These are phyloP conservation scores for Oenanthe javanica DNA, from an alignment of 140 eudicot genomes.

Conservation along the genomic window DNA sequence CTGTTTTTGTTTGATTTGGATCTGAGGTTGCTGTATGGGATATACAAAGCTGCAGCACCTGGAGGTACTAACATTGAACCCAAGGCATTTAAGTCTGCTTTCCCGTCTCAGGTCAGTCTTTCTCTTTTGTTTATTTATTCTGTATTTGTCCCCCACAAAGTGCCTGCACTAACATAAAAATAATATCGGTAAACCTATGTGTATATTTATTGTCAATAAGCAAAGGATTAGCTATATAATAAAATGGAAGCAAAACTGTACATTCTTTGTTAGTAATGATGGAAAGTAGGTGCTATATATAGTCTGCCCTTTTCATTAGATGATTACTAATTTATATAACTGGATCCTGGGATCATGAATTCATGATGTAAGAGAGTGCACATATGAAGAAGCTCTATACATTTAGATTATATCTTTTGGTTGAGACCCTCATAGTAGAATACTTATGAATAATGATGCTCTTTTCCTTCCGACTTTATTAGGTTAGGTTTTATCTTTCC, in stretches of 20 bases:
- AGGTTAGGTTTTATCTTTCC: too few species aligned
- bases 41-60: constrained; percentile 83
- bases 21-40: constrained; percentile 81
- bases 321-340: neutral
- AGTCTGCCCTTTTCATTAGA: neutral
- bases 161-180: neutral
- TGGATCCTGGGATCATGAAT: neutral
- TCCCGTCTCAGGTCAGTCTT: constrained; percentile 88
- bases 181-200: neutral
- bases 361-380: neutral
- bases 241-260: neutral
- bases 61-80: constrained; percentile 91
- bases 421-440: neutral
- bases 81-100: constrained; percentile 82
- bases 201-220: neutral
- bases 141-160: neutral
- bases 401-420: neutral
- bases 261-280: neutral
- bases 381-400: neutral
- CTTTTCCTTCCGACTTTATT: neutral
- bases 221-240: neutral
- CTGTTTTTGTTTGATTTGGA: constrained; percentile 81
- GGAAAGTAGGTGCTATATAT: neutral
- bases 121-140: neutral
- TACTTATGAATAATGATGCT: neutral